These are phyloP conservation scores for Candida silvicultrix DNA, from an alignment of 805 yeast species.

Conservation along the genomic window DNA sequence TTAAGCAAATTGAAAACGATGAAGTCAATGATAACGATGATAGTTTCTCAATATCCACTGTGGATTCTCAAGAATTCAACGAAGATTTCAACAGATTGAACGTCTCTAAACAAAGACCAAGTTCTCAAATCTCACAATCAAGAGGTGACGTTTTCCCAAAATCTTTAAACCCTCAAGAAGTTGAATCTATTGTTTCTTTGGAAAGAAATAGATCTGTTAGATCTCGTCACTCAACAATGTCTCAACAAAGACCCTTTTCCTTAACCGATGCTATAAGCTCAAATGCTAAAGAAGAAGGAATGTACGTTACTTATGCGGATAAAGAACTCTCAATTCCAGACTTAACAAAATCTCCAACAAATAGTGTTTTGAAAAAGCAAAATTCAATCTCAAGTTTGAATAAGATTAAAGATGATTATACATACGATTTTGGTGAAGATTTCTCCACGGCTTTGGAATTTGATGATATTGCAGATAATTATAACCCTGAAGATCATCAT, in stretches of 20 bases:
- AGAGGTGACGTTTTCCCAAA: slow-evolving; percentile 71
- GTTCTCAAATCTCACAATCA: slow-evolving; percentile 16
- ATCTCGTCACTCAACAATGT: slow-evolving; percentile 32
- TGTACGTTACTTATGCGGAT: slow-evolving; percentile 30
- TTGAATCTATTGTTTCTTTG: slow-evolving; percentile 60
- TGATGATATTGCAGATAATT: slow-evolving; percentile 8
- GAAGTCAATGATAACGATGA: background rate
- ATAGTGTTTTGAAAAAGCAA: slow-evolving; percentile 27
- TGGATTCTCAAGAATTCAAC: slow-evolving; percentile 15
- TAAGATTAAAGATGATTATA: slow-evolving; percentile 1
- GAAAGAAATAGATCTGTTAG: slow-evolving; percentile 63
- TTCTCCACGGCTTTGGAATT: slow-evolving; percentile 17
- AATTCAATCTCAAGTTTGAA: slow-evolving; percentile 9
- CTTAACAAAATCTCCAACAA: slow-evolving; percentile 29
- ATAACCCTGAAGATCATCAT: slow-evolving; percentile 2
- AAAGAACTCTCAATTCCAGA: slow-evolving; percentile 21
- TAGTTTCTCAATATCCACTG: background rate
- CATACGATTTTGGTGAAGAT: slow-evolving; percentile 18
- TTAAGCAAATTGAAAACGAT: background rate
- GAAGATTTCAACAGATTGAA: slow-evolving; percentile 21
- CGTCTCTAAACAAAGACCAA: slow-evolving; percentile 2
- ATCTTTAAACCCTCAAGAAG: slow-evolving; percentile 57
- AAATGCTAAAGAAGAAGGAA: slow-evolving; percentile 40
- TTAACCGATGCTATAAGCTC: slow-evolving; percentile 26
- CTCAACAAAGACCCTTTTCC: slow-evolving; percentile 17